Conservation (phyloP, 495 filamentous ascomycete genomes). For the Haplographium delicatum region DNA sequence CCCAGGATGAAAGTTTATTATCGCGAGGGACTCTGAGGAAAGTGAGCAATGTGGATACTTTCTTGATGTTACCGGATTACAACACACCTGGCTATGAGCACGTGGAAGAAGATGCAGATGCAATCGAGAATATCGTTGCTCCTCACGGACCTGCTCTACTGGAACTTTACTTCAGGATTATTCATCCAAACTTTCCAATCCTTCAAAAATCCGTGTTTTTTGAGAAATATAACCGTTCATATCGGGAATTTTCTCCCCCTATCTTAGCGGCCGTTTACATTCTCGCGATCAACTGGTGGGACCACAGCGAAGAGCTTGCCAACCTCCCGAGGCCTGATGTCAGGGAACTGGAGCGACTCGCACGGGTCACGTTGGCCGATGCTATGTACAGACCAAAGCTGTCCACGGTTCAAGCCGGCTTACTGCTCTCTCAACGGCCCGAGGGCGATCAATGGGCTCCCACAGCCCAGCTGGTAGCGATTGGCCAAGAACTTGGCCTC, state of each 20-base stretch:
- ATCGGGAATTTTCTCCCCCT: conserved; percentile 74
- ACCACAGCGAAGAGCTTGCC: conserved; percentile 62
- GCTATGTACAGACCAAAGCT: conserved; percentile 81
- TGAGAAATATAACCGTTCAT: conserved; percentile 72
- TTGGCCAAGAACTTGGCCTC: conserved; percentile 77
- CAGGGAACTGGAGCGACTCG: conserved; percentile 68
- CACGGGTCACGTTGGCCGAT: conserved; percentile 64
- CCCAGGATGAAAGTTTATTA: conserved; percentile 64
- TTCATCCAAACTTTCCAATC: conserved; percentile 89
- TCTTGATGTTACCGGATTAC: conserved; percentile 69
- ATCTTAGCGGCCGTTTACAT: conserved; percentile 87
- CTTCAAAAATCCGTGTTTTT: conserved; percentile 82
- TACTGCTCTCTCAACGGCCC: conserved; percentile 83
- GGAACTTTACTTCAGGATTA: conserved; percentile 79
- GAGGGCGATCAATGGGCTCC: conserved; percentile 80
- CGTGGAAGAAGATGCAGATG: conserved; percentile 60
- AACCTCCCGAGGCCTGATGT: conserved; percentile 65
- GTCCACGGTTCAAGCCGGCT: conserved; percentile 88
- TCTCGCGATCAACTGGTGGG: conserved; percentile 85
- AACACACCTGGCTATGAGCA: conserved; percentile 57
- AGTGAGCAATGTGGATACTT: conserved; percentile 77
- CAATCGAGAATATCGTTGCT: conserved; percentile 76
- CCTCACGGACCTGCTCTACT: conserved; percentile 77
- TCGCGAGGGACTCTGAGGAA: conserved; percentile 67
- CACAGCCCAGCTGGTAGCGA: conserved; percentile 77